A percentile compares a stretch with the other conserved stretches of the same genome.
phyloP scores from a whole-genome alignment of 331 rosid genomes.

The Quercus phellos region DNA sequence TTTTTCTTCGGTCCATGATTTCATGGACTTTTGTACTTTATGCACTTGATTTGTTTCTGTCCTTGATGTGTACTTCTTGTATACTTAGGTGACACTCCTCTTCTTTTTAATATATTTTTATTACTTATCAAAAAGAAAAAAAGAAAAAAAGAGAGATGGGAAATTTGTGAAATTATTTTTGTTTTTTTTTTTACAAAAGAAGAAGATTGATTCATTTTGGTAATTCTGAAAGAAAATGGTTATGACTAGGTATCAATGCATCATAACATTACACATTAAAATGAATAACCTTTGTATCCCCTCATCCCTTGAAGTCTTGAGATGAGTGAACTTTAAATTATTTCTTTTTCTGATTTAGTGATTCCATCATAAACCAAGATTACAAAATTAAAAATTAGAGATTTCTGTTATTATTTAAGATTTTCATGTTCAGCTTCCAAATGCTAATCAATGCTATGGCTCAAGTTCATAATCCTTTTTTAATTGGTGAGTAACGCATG shows the following conservation, averaged over 20 bases:
- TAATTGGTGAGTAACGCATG: not conserved
- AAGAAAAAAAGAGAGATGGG: not conserved
- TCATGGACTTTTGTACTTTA: too few species aligned
- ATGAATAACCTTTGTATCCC: not conserved
- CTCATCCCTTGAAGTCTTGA: not conserved
- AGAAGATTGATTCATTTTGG: not conserved
- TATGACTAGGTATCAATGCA: not conserved
- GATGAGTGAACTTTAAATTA: not conserved
- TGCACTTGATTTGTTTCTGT: too few species aligned
- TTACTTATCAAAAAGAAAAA: too few species aligned
- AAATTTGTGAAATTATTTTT: not conserved
- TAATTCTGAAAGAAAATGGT: not conserved
- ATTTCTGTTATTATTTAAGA: not conserved
- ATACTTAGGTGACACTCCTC: too few species aligned
- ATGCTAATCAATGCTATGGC: not conserved
- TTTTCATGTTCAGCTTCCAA: not conserved
- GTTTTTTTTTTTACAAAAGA: not conserved
- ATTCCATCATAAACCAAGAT: too few species aligned
- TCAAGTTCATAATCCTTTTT: not conserved
- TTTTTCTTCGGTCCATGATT: too few species aligned
- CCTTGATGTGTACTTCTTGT: too few species aligned
- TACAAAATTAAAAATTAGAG: too few species aligned
- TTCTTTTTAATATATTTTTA: too few species aligned
- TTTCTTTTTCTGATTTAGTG: too few species aligned
- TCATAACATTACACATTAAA: not conserved